Evolutionary conservation across 768 basidiomycete species (phyloP).

Genomic region (Pleurotus salmoneostramineus): DNA sequence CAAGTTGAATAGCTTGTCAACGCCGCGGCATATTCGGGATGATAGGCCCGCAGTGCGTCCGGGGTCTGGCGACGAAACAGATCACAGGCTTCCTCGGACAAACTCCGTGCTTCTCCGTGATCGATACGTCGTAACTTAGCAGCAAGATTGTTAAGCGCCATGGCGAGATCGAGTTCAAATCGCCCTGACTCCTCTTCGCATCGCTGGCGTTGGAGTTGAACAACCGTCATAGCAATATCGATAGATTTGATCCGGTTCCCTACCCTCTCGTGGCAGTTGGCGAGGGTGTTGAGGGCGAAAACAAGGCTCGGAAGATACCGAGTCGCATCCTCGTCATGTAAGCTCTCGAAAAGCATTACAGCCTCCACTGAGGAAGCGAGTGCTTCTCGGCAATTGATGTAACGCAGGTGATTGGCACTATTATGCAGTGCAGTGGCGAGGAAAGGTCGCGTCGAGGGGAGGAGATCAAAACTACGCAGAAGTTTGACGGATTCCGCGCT

Average conservation of each 20-base stretch:
- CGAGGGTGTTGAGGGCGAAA: background rate
- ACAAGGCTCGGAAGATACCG: background rate
- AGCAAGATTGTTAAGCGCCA: background rate
- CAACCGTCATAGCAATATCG: background rate
- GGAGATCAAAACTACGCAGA: background rate
- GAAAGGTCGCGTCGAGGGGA: background rate
- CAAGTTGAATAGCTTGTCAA: background rate
- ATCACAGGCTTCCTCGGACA: background rate
- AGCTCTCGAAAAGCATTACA: background rate
- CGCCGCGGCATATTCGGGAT: background rate
- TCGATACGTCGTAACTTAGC: background rate
- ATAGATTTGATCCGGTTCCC: background rate
- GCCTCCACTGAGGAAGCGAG: background rate
- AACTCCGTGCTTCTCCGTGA: background rate
- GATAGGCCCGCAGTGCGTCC: background rate
- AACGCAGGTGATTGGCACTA: background rate
- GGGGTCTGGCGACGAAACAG: background rate
- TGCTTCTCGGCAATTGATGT: background rate
- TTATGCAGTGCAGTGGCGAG: background rate
- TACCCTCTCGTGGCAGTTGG: background rate
- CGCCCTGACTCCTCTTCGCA: background rate
- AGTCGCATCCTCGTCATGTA: background rate
- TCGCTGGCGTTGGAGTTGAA: background rate
- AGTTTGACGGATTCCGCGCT: background rate
- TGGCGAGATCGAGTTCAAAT: background rate